Conservation (phyloP, 1,139 yeast genomes). For the Blastobotrys ciferrii region DNA sequence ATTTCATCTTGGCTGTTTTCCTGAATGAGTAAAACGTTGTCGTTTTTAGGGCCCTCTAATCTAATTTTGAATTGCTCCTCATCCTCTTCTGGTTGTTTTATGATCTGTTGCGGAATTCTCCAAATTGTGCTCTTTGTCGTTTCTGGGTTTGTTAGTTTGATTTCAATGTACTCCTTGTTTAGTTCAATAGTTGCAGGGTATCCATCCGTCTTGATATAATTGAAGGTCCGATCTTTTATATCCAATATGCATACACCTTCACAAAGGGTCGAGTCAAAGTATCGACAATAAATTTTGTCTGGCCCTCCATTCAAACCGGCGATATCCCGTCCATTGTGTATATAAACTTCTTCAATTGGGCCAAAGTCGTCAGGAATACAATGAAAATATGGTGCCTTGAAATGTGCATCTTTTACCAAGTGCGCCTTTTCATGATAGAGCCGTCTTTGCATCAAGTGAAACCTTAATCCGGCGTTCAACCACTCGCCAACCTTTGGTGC, state of each 20-base stretch:
- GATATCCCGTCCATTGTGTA: constrained; percentile 2
- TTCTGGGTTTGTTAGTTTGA: background rate
- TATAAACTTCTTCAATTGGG: background rate
- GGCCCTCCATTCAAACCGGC: background rate
- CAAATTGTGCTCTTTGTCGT: background rate
- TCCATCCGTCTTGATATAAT: background rate
- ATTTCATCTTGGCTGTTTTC: constrained; percentile 2
- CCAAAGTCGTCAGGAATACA: constrained; percentile 3
- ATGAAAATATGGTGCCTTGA: background rate
- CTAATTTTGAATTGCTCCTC: background rate
- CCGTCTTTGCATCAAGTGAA: background rate
- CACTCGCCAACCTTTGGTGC: background rate
- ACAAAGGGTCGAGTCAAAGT: background rate
- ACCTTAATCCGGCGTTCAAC: background rate
- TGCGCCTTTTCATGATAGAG: background rate
- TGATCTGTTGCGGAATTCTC: constrained; percentile 2
- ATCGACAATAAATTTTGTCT: constrained; percentile 2
- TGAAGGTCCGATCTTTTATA: constrained; percentile 1
- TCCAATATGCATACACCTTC: background rate
- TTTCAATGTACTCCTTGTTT: background rate
- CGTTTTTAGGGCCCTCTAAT: background rate
- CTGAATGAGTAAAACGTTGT: background rate
- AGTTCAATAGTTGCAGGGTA: constrained; percentile 2
- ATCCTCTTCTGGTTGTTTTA: background rate
- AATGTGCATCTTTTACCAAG: background rate